phyloP scores from a whole-genome alignment of 371 early-diverging fungal species.

The Parasitella parasitica region DNA sequence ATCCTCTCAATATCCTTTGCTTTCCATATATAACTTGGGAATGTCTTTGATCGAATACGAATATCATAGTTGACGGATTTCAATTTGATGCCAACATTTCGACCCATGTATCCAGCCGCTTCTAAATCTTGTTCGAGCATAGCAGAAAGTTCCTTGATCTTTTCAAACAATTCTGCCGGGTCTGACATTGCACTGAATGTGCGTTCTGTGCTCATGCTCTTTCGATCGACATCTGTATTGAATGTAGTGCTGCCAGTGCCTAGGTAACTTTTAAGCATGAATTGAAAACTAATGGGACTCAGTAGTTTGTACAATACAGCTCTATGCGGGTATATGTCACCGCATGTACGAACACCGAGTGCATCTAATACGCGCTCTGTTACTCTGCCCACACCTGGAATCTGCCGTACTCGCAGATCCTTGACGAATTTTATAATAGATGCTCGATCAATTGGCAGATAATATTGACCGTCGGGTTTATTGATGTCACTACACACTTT shows the following conservation, averaged over 20 bases:
- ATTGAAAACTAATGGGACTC: constrained; percentile 43
- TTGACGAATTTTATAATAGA: constrained; percentile 31
- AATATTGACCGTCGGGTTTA: constrained; percentile 69
- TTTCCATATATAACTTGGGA: constrained; percentile 29
- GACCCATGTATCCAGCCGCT: constrained; percentile 27
- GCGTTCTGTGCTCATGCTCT: constrained; percentile 47
- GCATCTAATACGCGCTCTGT: constrained; percentile 47
- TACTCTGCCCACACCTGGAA: constrained; percentile 50
- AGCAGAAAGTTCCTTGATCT: constrained; percentile 37
- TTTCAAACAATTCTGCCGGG: constrained; percentile 21
- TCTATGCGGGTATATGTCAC: constrained; percentile 39
- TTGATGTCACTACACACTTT: constrained; percentile 64
- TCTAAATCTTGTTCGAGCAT: constrained; percentile 36
- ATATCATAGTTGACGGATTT: constrained; percentile 43
- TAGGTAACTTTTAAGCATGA: constrained; percentile 33
- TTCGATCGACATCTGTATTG: constrained; percentile 24
- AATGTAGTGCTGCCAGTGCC: constrained; percentile 39
- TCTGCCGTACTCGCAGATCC: constrained; percentile 33
- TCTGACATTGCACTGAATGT: constrained; percentile 40
- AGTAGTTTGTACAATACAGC: constrained; percentile 44
- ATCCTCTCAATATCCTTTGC: constrained; percentile 39
- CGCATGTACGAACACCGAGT: constrained; percentile 34
- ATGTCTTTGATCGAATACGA: constrained; percentile 37
- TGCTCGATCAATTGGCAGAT: constrained; percentile 32
- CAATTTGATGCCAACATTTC: constrained; percentile 44